Percentiles rank a stretch among this genome's conserved stretches.
Conservation (phyloP, 2,329 filamentous ascomycete genomes). For the Fusarium denticulatum region DNA sequence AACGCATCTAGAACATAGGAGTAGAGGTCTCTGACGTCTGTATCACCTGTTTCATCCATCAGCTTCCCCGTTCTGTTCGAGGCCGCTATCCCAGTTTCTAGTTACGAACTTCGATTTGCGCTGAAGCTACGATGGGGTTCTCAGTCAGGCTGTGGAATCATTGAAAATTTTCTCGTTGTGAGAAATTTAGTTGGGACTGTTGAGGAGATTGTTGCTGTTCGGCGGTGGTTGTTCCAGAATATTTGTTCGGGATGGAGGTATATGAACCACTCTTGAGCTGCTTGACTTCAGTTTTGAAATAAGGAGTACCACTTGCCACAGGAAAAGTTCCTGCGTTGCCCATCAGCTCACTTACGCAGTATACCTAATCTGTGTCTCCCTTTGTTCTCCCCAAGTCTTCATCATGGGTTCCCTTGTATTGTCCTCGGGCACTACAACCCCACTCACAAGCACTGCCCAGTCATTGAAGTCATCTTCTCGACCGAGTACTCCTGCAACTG, state of each 20-base stretch:
- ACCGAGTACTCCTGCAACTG: not conserved
- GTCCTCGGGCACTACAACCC: not conserved
- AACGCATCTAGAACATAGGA: not conserved
- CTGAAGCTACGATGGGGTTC: not conserved
- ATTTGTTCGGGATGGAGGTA: not conserved
- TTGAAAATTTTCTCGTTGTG: not conserved
- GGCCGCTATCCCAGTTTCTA: not conserved
- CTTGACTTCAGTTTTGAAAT: not conserved
- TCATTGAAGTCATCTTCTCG: not conserved
- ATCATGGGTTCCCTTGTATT: not conserved
- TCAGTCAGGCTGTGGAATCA: no score
- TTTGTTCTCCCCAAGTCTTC: not conserved
- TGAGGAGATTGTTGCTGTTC: not conserved
- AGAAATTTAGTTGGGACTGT: not conserved
- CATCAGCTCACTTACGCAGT: not conserved
- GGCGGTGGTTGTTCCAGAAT: not conserved
- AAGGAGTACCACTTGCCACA: not conserved
- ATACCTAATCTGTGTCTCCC: not conserved
- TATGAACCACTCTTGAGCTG: not conserved
- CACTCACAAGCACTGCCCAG: not conserved
- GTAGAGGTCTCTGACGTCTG: not conserved
- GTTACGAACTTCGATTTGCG: not conserved
- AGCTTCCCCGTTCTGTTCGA: not conserved
- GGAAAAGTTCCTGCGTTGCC: accelerated
- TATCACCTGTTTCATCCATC: not conserved